Conservation (phyloP, 192 early-diverging fungal genomes). For the Geosiphon pyriformis region DNA sequence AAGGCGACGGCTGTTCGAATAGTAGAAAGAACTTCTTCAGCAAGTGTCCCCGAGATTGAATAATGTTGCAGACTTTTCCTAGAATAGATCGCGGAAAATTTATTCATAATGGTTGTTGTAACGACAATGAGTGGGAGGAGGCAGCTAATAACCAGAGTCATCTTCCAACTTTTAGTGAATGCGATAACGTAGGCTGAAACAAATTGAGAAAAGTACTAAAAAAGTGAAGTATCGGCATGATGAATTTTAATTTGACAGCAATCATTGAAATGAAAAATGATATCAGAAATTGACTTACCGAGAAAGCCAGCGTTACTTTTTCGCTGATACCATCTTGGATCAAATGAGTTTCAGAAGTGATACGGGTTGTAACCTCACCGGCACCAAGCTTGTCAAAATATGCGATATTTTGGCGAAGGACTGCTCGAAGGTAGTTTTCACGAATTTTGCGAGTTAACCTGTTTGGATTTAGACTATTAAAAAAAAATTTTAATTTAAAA, state of each 20-base stretch:
- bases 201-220: conserved; percentile 46
- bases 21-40: conserved; percentile 77
- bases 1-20: conserved; percentile 82
- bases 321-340: conserved; percentile 88
- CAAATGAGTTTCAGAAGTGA: conserved; percentile 80
- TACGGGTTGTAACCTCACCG: conserved; percentile 76
- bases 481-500: no score
- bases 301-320: conserved; percentile 68
- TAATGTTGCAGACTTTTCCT: conserved; percentile 57
- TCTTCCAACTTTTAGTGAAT: conserved; percentile 52
- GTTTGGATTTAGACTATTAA: no score
- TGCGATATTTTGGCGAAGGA: conserved; percentile 82
- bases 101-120: conserved; percentile 62
- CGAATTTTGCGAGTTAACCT: conserved; percentile 59
- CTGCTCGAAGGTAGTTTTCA: conserved; percentile 65
- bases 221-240: not conserved
- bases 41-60: conserved; percentile 59
- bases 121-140: conserved; percentile 62
- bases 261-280: not conserved
- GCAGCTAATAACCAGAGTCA: conserved; percentile 59
- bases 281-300: not conserved
- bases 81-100: conserved; percentile 38
- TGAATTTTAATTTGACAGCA: not conserved
- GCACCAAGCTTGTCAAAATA: conserved; percentile 83
- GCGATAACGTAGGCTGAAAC: conserved; percentile 59